A percentile compares a stretch with the other conserved stretches of the same genome.
Conservation (phyloP, 192 early-diverging fungal genomes). For the Chytriomyces confervae region DNA sequence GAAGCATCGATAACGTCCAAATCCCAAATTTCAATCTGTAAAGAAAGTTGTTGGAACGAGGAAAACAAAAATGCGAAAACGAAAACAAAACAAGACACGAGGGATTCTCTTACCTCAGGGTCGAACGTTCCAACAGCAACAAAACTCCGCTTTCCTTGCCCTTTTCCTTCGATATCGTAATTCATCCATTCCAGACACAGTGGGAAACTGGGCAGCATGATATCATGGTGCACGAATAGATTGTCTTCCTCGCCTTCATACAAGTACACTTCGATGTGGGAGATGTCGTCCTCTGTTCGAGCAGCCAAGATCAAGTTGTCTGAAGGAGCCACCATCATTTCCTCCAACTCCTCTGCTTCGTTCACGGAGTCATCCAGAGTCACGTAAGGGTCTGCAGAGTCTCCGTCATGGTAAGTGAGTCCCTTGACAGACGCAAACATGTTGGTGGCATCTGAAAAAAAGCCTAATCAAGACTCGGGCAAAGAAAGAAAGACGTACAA, state of each 20-base stretch:
- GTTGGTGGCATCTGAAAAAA: neutral
- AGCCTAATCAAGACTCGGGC: conserved; percentile 8
- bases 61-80: neutral
- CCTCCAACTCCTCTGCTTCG: conserved; percentile 81
- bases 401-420: conserved; percentile 77
- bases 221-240: conserved; percentile 97
- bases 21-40: conserved; percentile 96
- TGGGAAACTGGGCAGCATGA: conserved; percentile 96
- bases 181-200: conserved; percentile 96
- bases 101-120: conserved; percentile 60
- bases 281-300: conserved; percentile 97
- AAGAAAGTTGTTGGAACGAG: neutral
- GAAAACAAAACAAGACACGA: neutral
- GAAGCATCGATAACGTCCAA: conserved; percentile 88
- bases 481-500: conserved; percentile 24
- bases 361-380: conserved; percentile 67
- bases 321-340: conserved; percentile 74
- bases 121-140: conserved; percentile 98
- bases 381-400: conserved; percentile 85
- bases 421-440: conserved; percentile 85
- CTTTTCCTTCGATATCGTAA: conserved; percentile 78
- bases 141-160: conserved; percentile 72
- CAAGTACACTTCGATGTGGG: conserved; percentile 92
- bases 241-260: conserved; percentile 85
- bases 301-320: conserved; percentile 92